Percentiles rank a stretch among this genome's conserved stretches.
Evolutionary conservation across 2,329 filamentous ascomycete species (phyloP).

Genomic region (Trichoderma asperellum): DNA sequence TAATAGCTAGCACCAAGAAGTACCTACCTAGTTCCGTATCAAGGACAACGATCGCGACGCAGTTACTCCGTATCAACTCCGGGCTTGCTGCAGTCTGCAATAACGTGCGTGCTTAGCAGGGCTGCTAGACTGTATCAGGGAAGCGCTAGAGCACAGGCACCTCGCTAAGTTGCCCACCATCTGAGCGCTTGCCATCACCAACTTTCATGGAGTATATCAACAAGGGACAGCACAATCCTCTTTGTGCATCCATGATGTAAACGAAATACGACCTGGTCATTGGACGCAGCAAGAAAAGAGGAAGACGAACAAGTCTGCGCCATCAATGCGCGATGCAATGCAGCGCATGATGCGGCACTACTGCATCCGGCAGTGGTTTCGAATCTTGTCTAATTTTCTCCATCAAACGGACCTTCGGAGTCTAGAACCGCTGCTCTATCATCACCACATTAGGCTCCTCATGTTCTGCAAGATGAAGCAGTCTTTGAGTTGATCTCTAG

Average conservation of each 20-base stretch:
- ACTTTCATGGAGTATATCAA: not conserved
- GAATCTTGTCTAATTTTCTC: not conserved
- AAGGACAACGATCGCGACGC: not conserved
- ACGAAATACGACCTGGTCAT: not conserved
- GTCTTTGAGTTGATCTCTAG: not conserved
- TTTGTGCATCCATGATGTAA: not conserved
- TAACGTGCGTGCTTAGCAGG: not conserved
- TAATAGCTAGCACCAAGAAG: not conserved
- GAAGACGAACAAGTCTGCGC: not conserved
- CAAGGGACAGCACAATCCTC: not conserved
- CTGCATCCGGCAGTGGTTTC: not conserved
- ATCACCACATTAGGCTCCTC: not conserved
- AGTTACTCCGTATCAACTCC: constrained; percentile 10
- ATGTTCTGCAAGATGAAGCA: constrained; percentile 15
- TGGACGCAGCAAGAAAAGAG: not conserved
- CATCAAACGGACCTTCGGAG: not conserved
- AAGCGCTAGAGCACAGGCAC: not conserved
- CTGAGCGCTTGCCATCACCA: not conserved
- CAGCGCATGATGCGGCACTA: not conserved
- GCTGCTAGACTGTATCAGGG: not conserved
- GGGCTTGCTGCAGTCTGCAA: not conserved
- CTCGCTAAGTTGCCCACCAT: not conserved
- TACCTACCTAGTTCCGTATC: constrained; percentile 3
- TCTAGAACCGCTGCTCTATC: not conserved
- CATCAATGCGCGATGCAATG: not conserved